These are phyloP conservation scores for Saxophila tyrrhenica DNA, from an alignment of 495 filamentous ascomycete genomes.

Conservation along the genomic window DNA sequence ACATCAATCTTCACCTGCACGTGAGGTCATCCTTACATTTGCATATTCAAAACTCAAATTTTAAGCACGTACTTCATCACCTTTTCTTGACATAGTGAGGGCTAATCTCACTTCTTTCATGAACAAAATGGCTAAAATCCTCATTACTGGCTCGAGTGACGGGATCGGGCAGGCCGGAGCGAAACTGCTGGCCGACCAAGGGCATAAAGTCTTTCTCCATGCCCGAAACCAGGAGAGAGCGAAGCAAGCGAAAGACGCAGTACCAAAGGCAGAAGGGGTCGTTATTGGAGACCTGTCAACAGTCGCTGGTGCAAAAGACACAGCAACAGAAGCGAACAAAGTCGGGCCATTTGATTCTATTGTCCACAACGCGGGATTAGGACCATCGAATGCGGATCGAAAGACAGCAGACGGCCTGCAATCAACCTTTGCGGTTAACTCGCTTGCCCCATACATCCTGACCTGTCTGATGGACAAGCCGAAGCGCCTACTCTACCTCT, in stretches of 20 bases:
- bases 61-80: too few relatives aligned
- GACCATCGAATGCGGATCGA: slow-evolving; percentile 21
- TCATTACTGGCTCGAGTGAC: slow-evolving; percentile 38
- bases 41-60: too few relatives aligned
- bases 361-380: slow-evolving; percentile 48
- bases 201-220: slow-evolving; percentile 47
- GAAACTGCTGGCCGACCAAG: slow-evolving; percentile 37
- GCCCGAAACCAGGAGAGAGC: slow-evolving; percentile 43
- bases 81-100: too few relatives aligned
- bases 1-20: too few relatives aligned
- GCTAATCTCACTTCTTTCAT: too few relatives aligned
- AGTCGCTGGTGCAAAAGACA: slow-evolving; percentile 41
- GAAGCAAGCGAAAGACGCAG: slow-evolving; percentile 32
- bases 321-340: slow-evolving; percentile 40
- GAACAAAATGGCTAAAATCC: slow-evolving; percentile 40
- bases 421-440: slow-evolving; percentile 45
- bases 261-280: slow-evolving; percentile 39
- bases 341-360: slow-evolving; percentile 43
- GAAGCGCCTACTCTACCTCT: slow-evolving; percentile 42
- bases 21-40: too few relatives aligned
- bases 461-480: slow-evolving; percentile 42
- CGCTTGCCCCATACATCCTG: slow-evolving; percentile 46
- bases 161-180: slow-evolving; percentile 44
- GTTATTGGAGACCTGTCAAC: slow-evolving; percentile 42
- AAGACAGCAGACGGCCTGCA: slow-evolving; percentile 38